A percentile compares a stretch with the other conserved stretches of the same genome.
phyloP scores from a whole-genome alignment of 306 rosid species.

The Vicia sativa region DNA sequence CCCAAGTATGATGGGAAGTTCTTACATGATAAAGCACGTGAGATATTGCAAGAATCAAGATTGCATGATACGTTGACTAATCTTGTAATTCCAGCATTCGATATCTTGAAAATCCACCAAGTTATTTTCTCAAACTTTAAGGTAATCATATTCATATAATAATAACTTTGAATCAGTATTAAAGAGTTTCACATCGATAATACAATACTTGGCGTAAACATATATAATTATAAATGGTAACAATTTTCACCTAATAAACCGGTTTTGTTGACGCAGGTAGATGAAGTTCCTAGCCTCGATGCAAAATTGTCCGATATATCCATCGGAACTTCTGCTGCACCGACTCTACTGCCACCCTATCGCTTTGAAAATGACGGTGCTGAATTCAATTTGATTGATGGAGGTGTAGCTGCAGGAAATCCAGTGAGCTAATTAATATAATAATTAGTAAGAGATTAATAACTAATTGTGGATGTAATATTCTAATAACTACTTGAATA shows the following conservation, averaged over 20 bases:
- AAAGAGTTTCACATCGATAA: too few species aligned
- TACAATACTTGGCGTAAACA: too few species aligned
- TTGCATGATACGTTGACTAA: constrained; percentile 32
- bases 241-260: too few species aligned
- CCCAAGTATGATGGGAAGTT: constrained; percentile 37
- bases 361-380: background rate
- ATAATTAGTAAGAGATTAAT: too few species aligned
- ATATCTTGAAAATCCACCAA: constrained; percentile 26
- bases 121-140: constrained; percentile 38
- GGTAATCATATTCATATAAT: background rate
- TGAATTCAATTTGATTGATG: constrained; percentile 43
- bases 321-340: constrained; percentile 41
- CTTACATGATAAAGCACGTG: constrained; percentile 11
- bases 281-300: background rate
- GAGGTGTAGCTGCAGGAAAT: constrained; percentile 26
- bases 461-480: background rate
- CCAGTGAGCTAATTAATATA: constrained; percentile 34
- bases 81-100: constrained; percentile 46
- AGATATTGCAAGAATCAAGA: constrained; percentile 7
- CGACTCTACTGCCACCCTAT: constrained; percentile 36
- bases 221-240: too few species aligned
- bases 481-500: background rate
- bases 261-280: constrained; percentile 20
- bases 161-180: background rate
- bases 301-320: constrained; percentile 40